Percentiles rank a stretch among this genome's conserved stretches.
These are phyloP conservation scores for Cutaneotrichosporon spelunceum DNA, from an alignment of 1,284 basidiomycete species.

Conservation along the genomic window DNA sequence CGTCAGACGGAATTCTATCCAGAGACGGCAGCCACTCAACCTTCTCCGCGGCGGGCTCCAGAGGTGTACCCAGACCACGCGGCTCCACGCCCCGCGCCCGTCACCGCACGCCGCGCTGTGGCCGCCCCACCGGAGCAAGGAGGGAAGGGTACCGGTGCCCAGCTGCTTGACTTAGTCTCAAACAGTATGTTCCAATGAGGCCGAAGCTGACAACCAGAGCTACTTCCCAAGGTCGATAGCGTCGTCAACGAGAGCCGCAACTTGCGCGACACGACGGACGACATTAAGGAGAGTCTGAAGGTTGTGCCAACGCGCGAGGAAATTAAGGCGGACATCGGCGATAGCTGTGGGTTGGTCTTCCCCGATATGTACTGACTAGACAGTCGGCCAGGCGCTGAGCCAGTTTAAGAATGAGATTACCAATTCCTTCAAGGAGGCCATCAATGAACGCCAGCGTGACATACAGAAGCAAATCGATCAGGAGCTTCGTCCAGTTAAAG, in stretches of 20 bases:
- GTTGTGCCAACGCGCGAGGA: slow-evolving; percentile 35
- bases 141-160: not conserved
- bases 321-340: slow-evolving; percentile 31
- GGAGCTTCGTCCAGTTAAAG: not conserved
- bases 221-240: slow-evolving; percentile 2
- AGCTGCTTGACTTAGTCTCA: not conserved
- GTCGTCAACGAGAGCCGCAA: not conserved
- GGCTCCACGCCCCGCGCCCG: not conserved
- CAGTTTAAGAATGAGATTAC: slow-evolving; percentile 7
- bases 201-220: slow-evolving; percentile 8
- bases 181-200: not conserved
- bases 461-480: not conserved
- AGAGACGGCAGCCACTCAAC: not conserved
- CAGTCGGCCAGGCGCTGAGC: not conserved
- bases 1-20: not conserved
- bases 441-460: slow-evolving; percentile 1
- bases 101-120: not conserved
- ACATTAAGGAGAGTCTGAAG: slow-evolving; percentile 27
- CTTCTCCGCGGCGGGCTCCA: not conserved
- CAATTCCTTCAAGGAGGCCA: slow-evolving; percentile 12
- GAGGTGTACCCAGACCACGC: not conserved
- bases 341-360: slow-evolving; percentile 25
- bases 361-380: not conserved
- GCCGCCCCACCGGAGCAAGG: not conserved
- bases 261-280: slow-evolving; percentile 36